These are phyloP conservation scores for Chalara sp. DNA, from an alignment of 2,329 filamentous ascomycete species.

Conservation along the genomic window DNA sequence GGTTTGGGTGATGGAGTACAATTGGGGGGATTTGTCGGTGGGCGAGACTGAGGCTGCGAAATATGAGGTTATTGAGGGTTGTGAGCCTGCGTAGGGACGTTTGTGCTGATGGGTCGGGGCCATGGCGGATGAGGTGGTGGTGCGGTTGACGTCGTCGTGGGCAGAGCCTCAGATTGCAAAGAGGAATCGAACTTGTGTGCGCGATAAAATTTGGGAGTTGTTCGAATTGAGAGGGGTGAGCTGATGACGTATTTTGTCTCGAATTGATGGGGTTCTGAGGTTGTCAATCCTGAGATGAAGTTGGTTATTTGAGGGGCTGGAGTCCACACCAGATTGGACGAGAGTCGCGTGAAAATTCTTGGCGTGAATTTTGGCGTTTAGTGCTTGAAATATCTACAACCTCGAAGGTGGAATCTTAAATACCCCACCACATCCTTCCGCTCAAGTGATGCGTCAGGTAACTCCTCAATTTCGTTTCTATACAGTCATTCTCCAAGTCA, in stretches of 20 bases:
- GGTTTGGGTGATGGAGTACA: slow-evolving; percentile 28
- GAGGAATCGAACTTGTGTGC: no score
- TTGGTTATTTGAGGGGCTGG: neutral
- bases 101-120: slow-evolving; percentile 34
- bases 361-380: slow-evolving; percentile 1
- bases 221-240: neutral
- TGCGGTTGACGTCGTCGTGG: neutral
- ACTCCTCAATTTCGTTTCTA: no score
- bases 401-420: no score
- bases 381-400: neutral
- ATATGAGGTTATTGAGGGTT: slow-evolving; percentile 52
- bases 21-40: slow-evolving; percentile 17
- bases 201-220: neutral
- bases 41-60: slow-evolving; percentile 33
- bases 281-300: neutral
- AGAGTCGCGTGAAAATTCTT: neutral
- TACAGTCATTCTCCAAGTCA: no score
- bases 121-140: neutral
- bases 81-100: slow-evolving; percentile 56
- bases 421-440: no score
- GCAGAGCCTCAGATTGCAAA: no score
- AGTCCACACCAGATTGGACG: neutral
- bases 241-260: neutral
- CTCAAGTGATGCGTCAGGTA: no score
- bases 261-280: neutral